Base-by-base conservation (phyloP, 202 grass and related monocot species). In the Setaria viridis region DNA sequence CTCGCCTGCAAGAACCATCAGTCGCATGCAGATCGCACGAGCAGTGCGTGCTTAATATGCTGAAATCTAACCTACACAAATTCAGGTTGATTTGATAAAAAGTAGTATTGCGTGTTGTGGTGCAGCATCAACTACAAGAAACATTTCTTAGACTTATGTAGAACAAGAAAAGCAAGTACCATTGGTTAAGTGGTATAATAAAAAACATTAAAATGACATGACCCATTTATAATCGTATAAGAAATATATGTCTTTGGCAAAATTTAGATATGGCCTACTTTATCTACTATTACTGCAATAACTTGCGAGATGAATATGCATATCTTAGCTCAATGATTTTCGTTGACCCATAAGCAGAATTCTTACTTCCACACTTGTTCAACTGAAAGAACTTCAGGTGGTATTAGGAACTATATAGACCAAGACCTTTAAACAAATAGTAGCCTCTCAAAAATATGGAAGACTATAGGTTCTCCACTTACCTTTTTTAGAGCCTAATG, bases 1-100 rank as follows among this genome's bases (percentile, higher is more conserved):
- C 49, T 86, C 72, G 55, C 75, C 68, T 72, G 68, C 35, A 87
- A 55, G 75, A 79, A 80, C 25, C 54, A 72, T 69, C 29, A 59
- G 60, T 15, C 59, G 53, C 46, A 20, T 70, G 39, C 4, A 0
- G 13, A 49, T 32, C 0, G 16, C 85, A 63, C 12, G 62, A 77
- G 62, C 69, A 84, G 80, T 1, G 2, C 34, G 0, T 76, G 74
- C 32, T 34, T 48, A 79, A 13, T 68, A 6, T 15, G 46, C 45
- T 37, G 35, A 41, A 42, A 55, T 73, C n/a, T 45, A 50, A 46
- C 30, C n/a, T 16, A 25, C 21, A 39, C 19, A 55, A 64, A 72
- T 68, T 72, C 13, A 64, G 62, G 54, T 35, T 77, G 19, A 70
- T 76, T 60, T 76, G 68, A 41, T 64, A 49, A 14, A 71, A 77